Evolutionary conservation across 2,329 filamentous ascomycete species (phyloP).

Genomic region (Epichloe bromicola): DNA sequence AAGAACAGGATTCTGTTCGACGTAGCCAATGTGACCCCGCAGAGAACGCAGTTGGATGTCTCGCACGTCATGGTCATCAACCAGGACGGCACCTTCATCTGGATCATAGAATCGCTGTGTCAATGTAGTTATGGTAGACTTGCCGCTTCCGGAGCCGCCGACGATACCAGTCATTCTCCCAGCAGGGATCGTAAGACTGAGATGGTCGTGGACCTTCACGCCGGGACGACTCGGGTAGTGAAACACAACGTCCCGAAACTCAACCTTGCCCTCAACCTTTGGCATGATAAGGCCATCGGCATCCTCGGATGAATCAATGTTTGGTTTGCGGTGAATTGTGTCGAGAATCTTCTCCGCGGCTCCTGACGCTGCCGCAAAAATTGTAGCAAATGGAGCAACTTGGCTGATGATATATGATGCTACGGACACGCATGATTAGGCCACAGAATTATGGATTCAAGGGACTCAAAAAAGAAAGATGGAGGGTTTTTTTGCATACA

Average conservation of each 20-base stretch:
- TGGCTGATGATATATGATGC: constrained; percentile 33
- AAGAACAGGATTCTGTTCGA: constrained; percentile 49
- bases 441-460: no score
- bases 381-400: constrained; percentile 45
- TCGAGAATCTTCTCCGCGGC: background rate
- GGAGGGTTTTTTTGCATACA: constrained; percentile 14
- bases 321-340: background rate
- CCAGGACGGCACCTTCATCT: constrained; percentile 23
- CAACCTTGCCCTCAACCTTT: background rate
- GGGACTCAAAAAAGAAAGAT: no score
- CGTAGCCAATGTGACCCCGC: constrained; percentile 41
- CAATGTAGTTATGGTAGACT: constrained; percentile 54
- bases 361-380: constrained; percentile 34
- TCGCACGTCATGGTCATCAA: constrained; percentile 31
- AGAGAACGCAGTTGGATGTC: constrained; percentile 44
- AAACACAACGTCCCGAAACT: constrained; percentile 15
- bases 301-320: background rate
- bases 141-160: constrained; percentile 53
- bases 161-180: constrained; percentile 58
- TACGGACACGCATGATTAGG: no score
- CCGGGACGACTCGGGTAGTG: constrained; percentile 30
- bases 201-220: constrained; percentile 38
- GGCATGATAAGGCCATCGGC: background rate
- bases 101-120: constrained; percentile 53
- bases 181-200: constrained; percentile 27